Percentiles rank a stretch among this genome's conserved stretches.
Evolutionary conservation across 75 land plant genomes (phyloP).

Genomic region (Sequoiadendron giganteum): DNA sequence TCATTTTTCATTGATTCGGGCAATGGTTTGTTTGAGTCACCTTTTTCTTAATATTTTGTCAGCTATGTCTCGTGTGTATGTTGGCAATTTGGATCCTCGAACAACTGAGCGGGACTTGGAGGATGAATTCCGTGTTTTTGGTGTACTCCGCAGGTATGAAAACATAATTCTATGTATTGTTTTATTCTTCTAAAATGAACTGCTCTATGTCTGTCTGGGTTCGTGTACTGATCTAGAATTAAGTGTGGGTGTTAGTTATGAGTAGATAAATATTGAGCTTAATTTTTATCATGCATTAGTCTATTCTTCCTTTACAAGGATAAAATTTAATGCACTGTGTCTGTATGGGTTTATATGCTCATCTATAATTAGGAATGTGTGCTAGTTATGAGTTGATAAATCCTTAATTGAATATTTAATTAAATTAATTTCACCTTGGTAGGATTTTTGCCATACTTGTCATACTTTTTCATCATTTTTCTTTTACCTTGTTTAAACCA

Average conservation of each 20-base stretch:
- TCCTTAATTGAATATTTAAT: too few relatives aligned
- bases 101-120: conserved; percentile 56
- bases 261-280: background rate
- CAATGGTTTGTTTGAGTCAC: background rate
- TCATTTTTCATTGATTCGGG: background rate
- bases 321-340: too few relatives aligned
- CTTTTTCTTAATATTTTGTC: background rate
- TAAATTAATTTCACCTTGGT: background rate
- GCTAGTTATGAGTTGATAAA: too few relatives aligned
- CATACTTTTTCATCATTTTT: too few relatives aligned
- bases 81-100: conserved; percentile 59
- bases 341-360: too few relatives aligned
- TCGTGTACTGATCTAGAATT: background rate
- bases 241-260: background rate
- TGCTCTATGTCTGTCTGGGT: background rate
- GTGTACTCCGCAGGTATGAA: conserved; percentile 48
- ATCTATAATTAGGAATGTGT: too few relatives aligned
- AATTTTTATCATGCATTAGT: background rate
- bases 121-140: conserved; percentile 54
- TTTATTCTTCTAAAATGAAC: background rate
- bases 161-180: background rate
- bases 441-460: background rate
- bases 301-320: too few relatives aligned
- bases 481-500: background rate
- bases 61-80: conserved; percentile 54